phyloP scores from a whole-genome alignment of 768 basidiomycete genomes.

The Termitomyces titanicus region DNA sequence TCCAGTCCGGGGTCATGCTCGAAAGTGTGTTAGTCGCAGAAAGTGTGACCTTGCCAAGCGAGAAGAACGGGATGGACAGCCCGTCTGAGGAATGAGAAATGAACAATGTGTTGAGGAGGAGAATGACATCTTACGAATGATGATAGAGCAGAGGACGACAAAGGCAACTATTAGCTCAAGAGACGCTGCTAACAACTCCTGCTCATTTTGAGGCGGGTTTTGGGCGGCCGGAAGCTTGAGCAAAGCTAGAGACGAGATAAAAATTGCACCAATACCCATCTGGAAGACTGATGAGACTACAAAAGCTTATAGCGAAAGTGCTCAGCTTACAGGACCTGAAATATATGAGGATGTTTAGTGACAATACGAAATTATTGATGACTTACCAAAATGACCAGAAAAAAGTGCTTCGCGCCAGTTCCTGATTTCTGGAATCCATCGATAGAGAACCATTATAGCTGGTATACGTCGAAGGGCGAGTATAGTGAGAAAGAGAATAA shows the following conservation, averaged over 20 bases:
- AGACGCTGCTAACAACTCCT: constrained; percentile 64
- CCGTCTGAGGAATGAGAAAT: constrained; percentile 7
- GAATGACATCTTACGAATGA: constrained; percentile 56
- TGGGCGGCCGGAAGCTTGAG: constrained; percentile 55
- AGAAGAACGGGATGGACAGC: constrained; percentile 17
- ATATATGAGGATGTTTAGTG: not conserved
- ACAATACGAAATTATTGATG: not conserved
- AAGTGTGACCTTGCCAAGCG: constrained; percentile 12
- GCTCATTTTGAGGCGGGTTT: constrained; percentile 59
- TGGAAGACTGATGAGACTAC: constrained; percentile 22
- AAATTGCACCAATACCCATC: constrained; percentile 93
- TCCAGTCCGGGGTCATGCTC: constrained; percentile 10
- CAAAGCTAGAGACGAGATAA: constrained; percentile 75
- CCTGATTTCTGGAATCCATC: constrained; percentile 82
- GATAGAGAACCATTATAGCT: constrained; percentile 68
- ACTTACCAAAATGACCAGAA: constrained; percentile 82
- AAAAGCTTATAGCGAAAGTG: not conserved
- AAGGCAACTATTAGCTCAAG: constrained; percentile 87
- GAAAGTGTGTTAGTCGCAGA: constrained; percentile 12
- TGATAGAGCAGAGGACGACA: constrained; percentile 81
- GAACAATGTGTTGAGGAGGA: not conserved
- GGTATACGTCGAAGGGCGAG: constrained; percentile 80
- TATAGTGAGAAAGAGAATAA: constrained; percentile 63
- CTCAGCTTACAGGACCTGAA: constrained; percentile 49
- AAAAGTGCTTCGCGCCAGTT: constrained; percentile 87